Percentiles rank a stretch among this genome's conserved stretches.
These are phyloP conservation scores for Mycena galopus DNA, from an alignment of 768 basidiomycete species.

Conservation along the genomic window DNA sequence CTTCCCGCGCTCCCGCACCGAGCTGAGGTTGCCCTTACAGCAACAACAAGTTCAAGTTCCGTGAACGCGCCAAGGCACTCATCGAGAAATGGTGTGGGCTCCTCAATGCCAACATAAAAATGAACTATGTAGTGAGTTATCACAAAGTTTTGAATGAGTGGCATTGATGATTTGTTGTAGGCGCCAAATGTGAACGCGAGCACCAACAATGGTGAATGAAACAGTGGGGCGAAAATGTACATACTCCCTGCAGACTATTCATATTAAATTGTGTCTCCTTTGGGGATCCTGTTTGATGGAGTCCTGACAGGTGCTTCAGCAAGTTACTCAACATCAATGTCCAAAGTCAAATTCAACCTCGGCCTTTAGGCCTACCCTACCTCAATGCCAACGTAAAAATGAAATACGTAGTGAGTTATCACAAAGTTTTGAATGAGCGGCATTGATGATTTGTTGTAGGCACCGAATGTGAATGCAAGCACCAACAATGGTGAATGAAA, in stretches of 20 bases:
- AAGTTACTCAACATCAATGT: too few relatives aligned
- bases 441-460: constrained; percentile 5
- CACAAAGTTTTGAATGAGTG: neutral
- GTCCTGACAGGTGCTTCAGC: too few relatives aligned
- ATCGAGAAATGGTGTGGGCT: constrained; percentile 79
- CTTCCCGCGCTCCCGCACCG: too few relatives aligned
- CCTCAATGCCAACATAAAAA: constrained; percentile 48
- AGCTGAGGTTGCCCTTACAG: too few relatives aligned
- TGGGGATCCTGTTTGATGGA: too few relatives aligned
- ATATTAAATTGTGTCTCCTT: too few relatives aligned
- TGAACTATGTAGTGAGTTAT: neutral
- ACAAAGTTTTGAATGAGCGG: constrained; percentile 1
- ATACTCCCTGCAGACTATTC: too few relatives aligned
- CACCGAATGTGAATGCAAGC: neutral
- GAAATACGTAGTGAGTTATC: neutral
- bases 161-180: constrained; percentile 5
- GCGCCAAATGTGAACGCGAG: neutral
- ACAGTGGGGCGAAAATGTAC: neutral
- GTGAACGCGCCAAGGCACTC: constrained; percentile 74
- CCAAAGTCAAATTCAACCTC: too few relatives aligned
- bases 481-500: neutral
- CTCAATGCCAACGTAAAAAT: constrained; percentile 48
- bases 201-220: neutral
- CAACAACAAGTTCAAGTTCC: constrained; percentile 75
- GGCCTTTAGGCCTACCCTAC: too few relatives aligned